Evolutionary conservation across 2,329 filamentous ascomycete species (phyloP), one percentile per base, ranked within the genome.

Genomic region (Aspergillus tanneri): DNA sequence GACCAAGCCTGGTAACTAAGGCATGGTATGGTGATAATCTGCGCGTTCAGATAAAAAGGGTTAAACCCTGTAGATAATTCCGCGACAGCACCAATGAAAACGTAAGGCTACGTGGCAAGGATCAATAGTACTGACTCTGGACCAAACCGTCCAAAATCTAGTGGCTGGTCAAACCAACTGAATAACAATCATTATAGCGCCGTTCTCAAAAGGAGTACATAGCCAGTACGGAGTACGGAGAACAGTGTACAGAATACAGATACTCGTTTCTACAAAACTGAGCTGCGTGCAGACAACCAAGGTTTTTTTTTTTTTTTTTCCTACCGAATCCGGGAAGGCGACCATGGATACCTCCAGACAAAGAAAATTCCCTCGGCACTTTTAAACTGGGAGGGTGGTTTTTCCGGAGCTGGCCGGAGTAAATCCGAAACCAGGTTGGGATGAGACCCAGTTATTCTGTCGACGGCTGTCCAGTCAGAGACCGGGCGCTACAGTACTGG

Each of bases 341-440:
- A 49, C 25, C 39, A 34, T 28, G 34, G 45, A 24, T 16, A 25
- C 37, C 49, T 46, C n/a, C 27, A n/a, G 6, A 5, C 27, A n/a
- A 28, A 45, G 46, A 45, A 46, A 43, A 19, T 35, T 47, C 41
- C 47, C 53, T 57, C 55, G 53, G 54, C 50, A 56, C 24, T 57
- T 57, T 57, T 53, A 45, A 44, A 43, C 36, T 27, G 19, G 39
- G 18, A 60, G 59, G 44, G 46, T 41, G 32, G 41, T 52, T 51
- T 53, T 66, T 64, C 61, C 62, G 62, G 55, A 30, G 52, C 49
- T 28, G 36, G 32, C 39, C 41, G 48, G 41, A 49, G 49, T 55
- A 61, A 66, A 62, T 56, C 57, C 59, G 32, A 47, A 35, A n/a
- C 27, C 32, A 46, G 44, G 38, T 51, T 37, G 49, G 37, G 27